Base-by-base conservation (phyloP, 1,139 yeast genomes). In the Starmera stellimalicola region DNA sequence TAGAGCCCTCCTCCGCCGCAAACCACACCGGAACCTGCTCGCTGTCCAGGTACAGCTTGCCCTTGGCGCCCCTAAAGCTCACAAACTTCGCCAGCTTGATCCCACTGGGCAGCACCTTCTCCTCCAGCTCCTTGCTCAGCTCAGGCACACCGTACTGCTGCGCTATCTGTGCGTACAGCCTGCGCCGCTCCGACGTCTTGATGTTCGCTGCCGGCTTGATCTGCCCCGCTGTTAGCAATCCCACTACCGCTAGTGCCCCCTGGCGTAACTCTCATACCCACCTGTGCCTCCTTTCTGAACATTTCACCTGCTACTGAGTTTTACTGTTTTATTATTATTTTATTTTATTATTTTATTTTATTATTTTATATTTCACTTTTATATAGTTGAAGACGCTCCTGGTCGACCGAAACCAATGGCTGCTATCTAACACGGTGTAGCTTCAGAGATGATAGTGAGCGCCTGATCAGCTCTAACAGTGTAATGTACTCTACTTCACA, bases 131-230 rank as follows among this genome's bases (percentile, higher is more conserved):
- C 35, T 68, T 62, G 4, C 70, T 47, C 16, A 75, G 52, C 0
- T 58, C 60, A 32, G 73, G 69, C 2, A 78, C 45, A 2, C 49
- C 51, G 45, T 67, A 77, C 15, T 51, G 51, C n/a, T 56, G 49
- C 43, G 76, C 64, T 28, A 80, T 65, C 9, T 58, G 51, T 9
- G 60, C 54, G 10, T 77, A 60, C 25, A 84, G 58, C 44, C 70
- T 73, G 48, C 87, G 69, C 32, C 94, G 62, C 42, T 87, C 96
- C 0, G 94, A 81, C 10, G 84, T 73, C 55, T 87, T 87, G 40
- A 88, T 66, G 48, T 83, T 83, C 8, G 94, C 73, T 33, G 76
- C 65, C 4, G 94, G 78, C 57, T 85, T 85, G 34, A 77, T 63
- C 54, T 72, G 62, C 15, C 30, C n/a, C n/a, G 29, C 19, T 24